Evolutionary conservation across 768 basidiomycete species (phyloP).

Genomic region (Mycena filopes): DNA sequence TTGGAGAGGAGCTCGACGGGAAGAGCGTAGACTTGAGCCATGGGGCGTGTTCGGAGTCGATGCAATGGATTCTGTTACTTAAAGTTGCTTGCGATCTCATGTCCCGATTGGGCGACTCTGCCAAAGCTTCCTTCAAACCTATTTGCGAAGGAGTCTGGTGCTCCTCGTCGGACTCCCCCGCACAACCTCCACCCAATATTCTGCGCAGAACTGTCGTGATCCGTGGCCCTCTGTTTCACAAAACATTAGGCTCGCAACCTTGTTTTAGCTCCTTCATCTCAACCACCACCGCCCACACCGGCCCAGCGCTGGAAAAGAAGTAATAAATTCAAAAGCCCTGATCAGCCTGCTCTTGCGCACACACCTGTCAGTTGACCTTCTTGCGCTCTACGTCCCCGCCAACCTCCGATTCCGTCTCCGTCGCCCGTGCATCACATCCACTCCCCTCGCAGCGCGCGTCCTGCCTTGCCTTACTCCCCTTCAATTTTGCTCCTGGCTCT

Average conservation of each 20-base stretch:
- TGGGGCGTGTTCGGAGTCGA: constrained; percentile 17
- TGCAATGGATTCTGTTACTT: constrained; percentile 23
- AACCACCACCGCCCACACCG: constrained; percentile 16
- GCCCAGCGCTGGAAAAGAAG: not conserved
- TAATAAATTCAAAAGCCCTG: not conserved
- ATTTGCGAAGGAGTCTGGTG: too few species aligned
- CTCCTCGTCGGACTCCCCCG: constrained; percentile 21
- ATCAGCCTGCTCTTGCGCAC: not conserved
- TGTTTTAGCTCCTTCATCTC: constrained; percentile 32
- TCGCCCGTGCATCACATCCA: constrained; percentile 20
- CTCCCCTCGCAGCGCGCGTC: constrained; percentile 10
- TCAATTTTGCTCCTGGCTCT: constrained; percentile 14
- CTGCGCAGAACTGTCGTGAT: constrained; percentile 18
- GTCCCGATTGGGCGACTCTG: constrained; percentile 18
- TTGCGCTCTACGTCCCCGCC: constrained; percentile 27
- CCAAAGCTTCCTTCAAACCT: constrained; percentile 5
- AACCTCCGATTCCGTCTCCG: constrained; percentile 26
- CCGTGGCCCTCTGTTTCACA: constrained; percentile 18
- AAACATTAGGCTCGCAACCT: constrained; percentile 26
- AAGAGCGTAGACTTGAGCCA: constrained; percentile 50
- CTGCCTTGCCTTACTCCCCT: not conserved
- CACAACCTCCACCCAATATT: constrained; percentile 16
- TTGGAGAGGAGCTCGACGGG: constrained; percentile 70
- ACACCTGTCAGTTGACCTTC: constrained; percentile 22
- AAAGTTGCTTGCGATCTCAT: constrained; percentile 13